Evolutionary conservation across 2,329 filamentous ascomycete species (phyloP).

Genomic region (Penicillium thymicola): DNA sequence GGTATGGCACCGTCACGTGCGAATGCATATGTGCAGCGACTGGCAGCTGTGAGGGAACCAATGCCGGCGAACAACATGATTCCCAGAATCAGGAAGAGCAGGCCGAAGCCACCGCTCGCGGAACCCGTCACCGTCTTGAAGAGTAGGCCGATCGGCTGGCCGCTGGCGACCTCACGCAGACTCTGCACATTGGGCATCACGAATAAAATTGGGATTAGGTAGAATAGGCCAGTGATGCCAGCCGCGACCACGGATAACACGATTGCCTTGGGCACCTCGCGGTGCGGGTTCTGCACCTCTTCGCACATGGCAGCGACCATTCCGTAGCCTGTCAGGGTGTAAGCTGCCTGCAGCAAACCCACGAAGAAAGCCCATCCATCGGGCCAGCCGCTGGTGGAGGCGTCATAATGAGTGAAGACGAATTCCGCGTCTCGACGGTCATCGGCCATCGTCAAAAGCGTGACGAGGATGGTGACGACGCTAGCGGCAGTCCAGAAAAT

Average conservation of each 20-base stretch:
- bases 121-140: slow-evolving; percentile 75
- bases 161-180: slow-evolving; percentile 64
- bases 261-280: slow-evolving; percentile 69
- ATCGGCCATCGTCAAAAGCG: slow-evolving; percentile 60
- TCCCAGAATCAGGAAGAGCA: slow-evolving; percentile 72
- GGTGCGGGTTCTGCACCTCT: slow-evolving; percentile 65
- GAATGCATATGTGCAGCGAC: slow-evolving; percentile 72
- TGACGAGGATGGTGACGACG: slow-evolving; percentile 65
- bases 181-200: slow-evolving; percentile 65
- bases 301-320: slow-evolving; percentile 72
- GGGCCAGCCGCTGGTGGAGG: slow-evolving; percentile 63
- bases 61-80: slow-evolving; percentile 75
- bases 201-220: slow-evolving; percentile 72
- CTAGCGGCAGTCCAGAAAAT: slow-evolving; percentile 68
- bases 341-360: slow-evolving; percentile 62
- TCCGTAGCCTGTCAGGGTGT: slow-evolving; percentile 56
- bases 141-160: slow-evolving; percentile 71
- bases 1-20: slow-evolving; percentile 72
- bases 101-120: slow-evolving; percentile 67
- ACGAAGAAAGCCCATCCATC: slow-evolving; percentile 71
- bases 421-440: slow-evolving; percentile 57
- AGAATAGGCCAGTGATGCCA: slow-evolving; percentile 63
- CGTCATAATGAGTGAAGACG: slow-evolving; percentile 67
- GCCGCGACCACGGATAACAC: slow-evolving; percentile 66
- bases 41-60: slow-evolving; percentile 70